phyloP scores from a whole-genome alignment of 345 rosid species.

The Raphanus sativus region DNA sequence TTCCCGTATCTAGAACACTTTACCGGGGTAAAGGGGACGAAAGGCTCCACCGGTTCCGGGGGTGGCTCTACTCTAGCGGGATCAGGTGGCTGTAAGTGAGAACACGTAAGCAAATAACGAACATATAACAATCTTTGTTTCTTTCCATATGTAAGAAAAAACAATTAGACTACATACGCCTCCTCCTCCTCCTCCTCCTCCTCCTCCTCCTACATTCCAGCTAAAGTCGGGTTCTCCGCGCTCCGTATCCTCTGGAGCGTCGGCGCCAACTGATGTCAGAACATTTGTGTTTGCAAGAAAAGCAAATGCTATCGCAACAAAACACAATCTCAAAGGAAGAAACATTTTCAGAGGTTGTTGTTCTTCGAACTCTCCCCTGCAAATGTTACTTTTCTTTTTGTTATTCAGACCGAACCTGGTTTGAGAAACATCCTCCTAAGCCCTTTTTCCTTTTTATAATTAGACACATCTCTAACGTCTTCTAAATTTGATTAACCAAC shows the following conservation, averaged over 20 bases:
- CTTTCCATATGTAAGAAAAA: background rate
- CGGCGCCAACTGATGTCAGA: background rate
- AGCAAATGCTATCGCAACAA: slow-evolving; percentile 9
- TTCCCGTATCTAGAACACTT: background rate
- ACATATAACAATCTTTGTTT: background rate
- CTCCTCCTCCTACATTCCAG: background rate
- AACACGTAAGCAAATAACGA: background rate
- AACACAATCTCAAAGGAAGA: slow-evolving; percentile 14
- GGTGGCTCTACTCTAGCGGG: background rate
- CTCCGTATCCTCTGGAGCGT: too few relatives aligned
- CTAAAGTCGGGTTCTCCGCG: background rate
- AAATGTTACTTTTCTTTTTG: background rate
- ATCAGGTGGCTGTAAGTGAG: background rate
- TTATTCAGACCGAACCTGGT: slow-evolving; percentile 1
- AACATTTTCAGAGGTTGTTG: slow-evolving; percentile 16
- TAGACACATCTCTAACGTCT: background rate
- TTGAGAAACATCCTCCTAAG: background rate
- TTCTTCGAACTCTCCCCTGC: background rate
- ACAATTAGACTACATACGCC: slow-evolving; percentile 15
- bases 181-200: background rate
- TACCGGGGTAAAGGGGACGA: slow-evolving; percentile 20
- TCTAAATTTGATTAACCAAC: slow-evolving; percentile 10
- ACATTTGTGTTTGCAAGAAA: slow-evolving; percentile 15
- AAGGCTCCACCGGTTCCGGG: background rate
- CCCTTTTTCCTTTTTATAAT: background rate